Percentiles rank a stretch among this genome's conserved stretches.
These are phyloP conservation scores for Musa acuminata DNA, from an alignment of 176 grass and related monocot genomes.

Conservation along the genomic window DNA sequence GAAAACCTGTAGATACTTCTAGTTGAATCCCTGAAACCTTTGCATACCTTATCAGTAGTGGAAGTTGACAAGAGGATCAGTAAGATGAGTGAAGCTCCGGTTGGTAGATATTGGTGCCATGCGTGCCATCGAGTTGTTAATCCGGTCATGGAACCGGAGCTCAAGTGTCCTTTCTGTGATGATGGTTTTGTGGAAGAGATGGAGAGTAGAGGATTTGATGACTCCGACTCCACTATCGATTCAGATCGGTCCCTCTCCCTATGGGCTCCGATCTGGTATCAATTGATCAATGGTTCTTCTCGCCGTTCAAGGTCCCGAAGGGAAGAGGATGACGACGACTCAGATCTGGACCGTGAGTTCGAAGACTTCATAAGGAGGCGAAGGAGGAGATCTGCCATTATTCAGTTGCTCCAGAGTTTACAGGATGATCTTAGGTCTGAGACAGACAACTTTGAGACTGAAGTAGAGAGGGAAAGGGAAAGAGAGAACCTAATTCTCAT, in stretches of 20 bases:
- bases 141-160: constrained; percentile 43
- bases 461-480: constrained; percentile 38
- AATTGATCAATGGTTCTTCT: constrained; percentile 25
- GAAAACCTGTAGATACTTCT: not conserved
- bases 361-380: constrained; percentile 74
- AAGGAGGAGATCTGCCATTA: constrained; percentile 49
- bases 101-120: constrained; percentile 76
- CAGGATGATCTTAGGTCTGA: constrained; percentile 54
- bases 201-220: constrained; percentile 30
- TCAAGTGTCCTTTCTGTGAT: constrained; percentile 64
- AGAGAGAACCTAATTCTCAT: constrained; percentile 35
- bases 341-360: constrained; percentile 63
- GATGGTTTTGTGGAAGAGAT: constrained; percentile 75
- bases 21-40: not conserved
- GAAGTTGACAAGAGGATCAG: not conserved
- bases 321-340: constrained; percentile 57
- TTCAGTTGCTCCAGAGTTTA: constrained; percentile 58
- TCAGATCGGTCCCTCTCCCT: constrained; percentile 37
- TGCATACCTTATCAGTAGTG: not conserved
- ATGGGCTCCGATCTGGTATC: constrained; percentile 36
- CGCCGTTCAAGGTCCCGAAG: constrained; percentile 22
- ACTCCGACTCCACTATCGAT: constrained; percentile 25
- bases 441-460: constrained; percentile 9
- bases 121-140: constrained; percentile 41
- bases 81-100: constrained; percentile 43